Conservation (phyloP, 2,329 filamentous ascomycete species). For the Furcasterigmium furcatum region DNA sequence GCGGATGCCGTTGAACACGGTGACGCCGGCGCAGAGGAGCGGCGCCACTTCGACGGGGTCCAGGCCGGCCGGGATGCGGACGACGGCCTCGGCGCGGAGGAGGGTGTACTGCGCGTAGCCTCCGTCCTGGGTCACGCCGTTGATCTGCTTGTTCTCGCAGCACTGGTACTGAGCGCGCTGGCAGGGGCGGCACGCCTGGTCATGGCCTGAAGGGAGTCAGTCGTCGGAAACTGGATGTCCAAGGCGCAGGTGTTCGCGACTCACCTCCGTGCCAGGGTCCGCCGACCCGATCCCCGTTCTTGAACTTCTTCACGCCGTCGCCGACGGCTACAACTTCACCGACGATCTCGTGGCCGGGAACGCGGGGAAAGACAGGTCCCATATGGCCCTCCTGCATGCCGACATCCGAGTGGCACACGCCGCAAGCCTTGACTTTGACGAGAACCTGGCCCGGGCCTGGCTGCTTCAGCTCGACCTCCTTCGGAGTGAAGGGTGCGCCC, state of each 20-base stretch:
- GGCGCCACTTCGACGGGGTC: slow-evolving; percentile 53
- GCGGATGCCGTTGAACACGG: slow-evolving; percentile 57
- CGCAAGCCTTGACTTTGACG: slow-evolving; percentile 69
- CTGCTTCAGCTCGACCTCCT: slow-evolving; percentile 54
- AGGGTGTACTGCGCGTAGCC: slow-evolving; percentile 65
- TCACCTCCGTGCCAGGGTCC: slow-evolving; percentile 64
- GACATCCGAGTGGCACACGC: slow-evolving; percentile 66
- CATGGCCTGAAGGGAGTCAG: slow-evolving; percentile 46
- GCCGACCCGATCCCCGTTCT: slow-evolving; percentile 64
- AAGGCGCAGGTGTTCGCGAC: background rate
- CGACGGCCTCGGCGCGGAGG: slow-evolving; percentile 57
- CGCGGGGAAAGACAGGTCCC: slow-evolving; percentile 46
- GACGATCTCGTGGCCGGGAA: slow-evolving; percentile 71
- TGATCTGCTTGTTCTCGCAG: slow-evolving; percentile 60
- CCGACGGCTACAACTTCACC: slow-evolving; percentile 63
- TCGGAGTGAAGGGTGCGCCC: slow-evolving; percentile 50
- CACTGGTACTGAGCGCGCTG: slow-evolving; percentile 63
- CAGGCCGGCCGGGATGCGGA: slow-evolving; percentile 49
- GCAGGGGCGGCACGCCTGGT: slow-evolving; percentile 59
- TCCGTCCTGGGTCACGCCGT: slow-evolving; percentile 64
- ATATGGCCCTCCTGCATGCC: slow-evolving; percentile 41
- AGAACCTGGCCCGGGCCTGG: slow-evolving; percentile 59
- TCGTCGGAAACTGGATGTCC: no score
- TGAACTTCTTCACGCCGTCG: slow-evolving; percentile 52
- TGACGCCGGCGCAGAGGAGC: slow-evolving; percentile 63